Evolutionary conservation across 1,284 basidiomycete species (phyloP).

Genomic region (Inonotus obliquus): DNA sequence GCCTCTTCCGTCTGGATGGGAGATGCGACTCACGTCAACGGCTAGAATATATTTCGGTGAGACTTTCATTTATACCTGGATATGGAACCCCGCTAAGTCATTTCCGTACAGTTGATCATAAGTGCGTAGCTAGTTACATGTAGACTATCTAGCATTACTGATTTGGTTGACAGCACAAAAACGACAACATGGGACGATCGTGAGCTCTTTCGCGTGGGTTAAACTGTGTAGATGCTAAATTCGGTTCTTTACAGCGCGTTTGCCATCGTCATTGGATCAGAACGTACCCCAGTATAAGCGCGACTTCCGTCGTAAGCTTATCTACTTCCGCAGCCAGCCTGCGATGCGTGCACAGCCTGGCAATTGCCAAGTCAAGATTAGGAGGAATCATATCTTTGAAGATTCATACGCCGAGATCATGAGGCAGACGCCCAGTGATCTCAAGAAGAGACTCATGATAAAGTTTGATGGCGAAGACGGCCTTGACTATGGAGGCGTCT

Average conservation of each 20-base stretch:
- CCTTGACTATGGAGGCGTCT: conserved; percentile 96
- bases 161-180: conserved; percentile 58
- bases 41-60: conserved; percentile 96
- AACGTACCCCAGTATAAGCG: conserved; percentile 99
- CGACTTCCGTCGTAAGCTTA: conserved; percentile 96
- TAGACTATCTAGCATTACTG: neutral
- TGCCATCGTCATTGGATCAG: conserved; percentile 70
- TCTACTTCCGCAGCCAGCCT: conserved; percentile 98
- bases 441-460: conserved; percentile 97
- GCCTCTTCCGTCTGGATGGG: conserved; percentile 94
- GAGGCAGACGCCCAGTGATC: conserved; percentile 88
- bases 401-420: conserved; percentile 96
- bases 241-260: conserved; percentile 26
- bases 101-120: conserved; percentile 5
- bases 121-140: neutral
- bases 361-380: conserved; percentile 95
- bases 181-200: conserved; percentile 98
- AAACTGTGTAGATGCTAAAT: conserved; percentile 35
- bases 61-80: conserved; percentile 38
- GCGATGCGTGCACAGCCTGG: conserved; percentile 86
- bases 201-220: conserved; percentile 54
- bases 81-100: neutral
- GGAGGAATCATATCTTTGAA: conserved; percentile 92
- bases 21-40: conserved; percentile 93
- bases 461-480: conserved; percentile 99